A percentile compares a stretch with the other conserved stretches of the same genome.
These are phyloP conservation scores for Skeletonema potamos DNA, from an alignment of 108 stramenopile species.

Conservation along the genomic window DNA sequence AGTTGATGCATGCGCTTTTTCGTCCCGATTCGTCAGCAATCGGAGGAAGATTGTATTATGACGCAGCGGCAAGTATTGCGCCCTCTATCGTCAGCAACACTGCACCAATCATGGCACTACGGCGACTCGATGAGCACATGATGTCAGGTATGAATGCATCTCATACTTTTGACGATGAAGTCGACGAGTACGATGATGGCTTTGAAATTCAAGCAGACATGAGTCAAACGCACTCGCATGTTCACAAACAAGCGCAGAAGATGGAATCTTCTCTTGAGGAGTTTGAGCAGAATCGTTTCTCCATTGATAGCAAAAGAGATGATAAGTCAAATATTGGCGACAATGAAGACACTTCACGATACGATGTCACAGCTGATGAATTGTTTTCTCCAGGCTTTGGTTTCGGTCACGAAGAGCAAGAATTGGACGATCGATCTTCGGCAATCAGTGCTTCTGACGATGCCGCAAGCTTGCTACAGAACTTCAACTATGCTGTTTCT, in stretches of 20 bases:
- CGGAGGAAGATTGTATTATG: constrained; percentile 1
- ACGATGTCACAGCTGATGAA: not conserved
- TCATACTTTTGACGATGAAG: constrained; percentile 7
- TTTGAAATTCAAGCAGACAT: not conserved
- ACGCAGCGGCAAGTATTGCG: constrained; percentile 11
- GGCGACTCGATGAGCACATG: constrained; percentile 1
- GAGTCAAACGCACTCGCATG: not conserved
- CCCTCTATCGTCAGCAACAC: constrained; percentile 8
- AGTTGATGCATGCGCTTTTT: constrained; percentile 12
- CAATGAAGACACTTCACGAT: not conserved
- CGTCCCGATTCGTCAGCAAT: constrained; percentile 9
- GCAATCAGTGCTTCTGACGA: not conserved
- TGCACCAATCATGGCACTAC: constrained; percentile 7
- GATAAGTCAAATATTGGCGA: not conserved
- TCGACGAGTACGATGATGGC: not conserved
- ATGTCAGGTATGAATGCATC: not conserved
- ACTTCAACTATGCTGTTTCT: constrained; percentile 2
- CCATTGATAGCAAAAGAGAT: not conserved
- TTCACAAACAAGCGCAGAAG: not conserved
- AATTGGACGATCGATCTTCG: not conserved
- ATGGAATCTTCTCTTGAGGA: constrained; percentile 1
- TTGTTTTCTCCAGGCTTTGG: not conserved
- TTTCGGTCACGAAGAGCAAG: not conserved
- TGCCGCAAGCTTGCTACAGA: not conserved
- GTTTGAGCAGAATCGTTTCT: constrained; percentile 1